Evolutionary conservation across 768 basidiomycete species (phyloP).

Genomic region (Mycena chlorophos): DNA sequence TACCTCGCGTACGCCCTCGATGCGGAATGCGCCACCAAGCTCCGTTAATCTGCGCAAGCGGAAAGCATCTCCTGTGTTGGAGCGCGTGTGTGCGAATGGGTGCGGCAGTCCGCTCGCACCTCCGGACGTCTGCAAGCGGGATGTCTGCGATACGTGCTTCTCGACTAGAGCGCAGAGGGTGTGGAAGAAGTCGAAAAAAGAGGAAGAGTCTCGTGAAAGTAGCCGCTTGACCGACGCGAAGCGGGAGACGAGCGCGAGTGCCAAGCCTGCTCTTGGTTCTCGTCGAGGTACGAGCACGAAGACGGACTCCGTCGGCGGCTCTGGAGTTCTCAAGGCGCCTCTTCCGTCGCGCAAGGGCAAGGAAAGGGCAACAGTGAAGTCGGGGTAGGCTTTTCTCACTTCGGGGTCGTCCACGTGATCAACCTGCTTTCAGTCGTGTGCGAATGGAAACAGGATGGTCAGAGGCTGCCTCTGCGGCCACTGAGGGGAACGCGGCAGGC

Average conservation of each 20-base stretch:
- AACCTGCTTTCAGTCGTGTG: conserved; percentile 3
- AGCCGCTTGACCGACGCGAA: no score
- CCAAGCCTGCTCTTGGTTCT: not conserved
- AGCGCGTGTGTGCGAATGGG: not conserved
- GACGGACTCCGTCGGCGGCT: no score
- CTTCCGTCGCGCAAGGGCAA: not conserved
- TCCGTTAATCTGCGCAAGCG: not conserved
- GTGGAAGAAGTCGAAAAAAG: not conserved
- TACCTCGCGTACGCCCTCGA: not conserved
- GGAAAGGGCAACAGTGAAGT: not conserved
- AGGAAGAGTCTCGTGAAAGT: no score
- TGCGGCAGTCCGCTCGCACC: not conserved
- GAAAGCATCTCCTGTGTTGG: not conserved
- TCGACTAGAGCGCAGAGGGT: not conserved
- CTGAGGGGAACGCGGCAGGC: conserved; percentile 1
- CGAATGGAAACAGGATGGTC: conserved; percentile 11
- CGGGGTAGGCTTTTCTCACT: not conserved
- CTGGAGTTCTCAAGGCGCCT: not conserved
- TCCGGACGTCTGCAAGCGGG: not conserved
- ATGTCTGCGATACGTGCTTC: not conserved
- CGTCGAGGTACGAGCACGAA: not conserved
- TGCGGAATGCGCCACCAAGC: not conserved
- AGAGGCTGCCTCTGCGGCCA: not conserved
- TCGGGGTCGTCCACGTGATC: not conserved
- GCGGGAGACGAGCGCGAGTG: not conserved